Evolutionary conservation across 331 rosid genomes (phyloP).

Genomic region (Quercus tomentella): DNA sequence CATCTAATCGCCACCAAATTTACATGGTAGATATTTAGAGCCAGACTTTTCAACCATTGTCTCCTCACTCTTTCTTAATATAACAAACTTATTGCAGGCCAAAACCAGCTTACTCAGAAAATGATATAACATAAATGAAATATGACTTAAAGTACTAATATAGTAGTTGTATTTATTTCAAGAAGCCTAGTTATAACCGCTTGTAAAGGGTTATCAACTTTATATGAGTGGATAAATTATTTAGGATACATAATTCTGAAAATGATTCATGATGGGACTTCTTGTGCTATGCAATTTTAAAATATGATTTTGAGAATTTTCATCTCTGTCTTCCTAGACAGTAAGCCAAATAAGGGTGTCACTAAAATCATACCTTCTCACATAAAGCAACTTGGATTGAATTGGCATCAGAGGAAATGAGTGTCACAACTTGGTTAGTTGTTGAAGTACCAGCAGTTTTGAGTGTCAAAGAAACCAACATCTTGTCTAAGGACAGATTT

Average conservation of each 20-base stretch:
- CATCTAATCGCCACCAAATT: neutral
- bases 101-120: no score
- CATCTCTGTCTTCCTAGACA: neutral
- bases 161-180: no score
- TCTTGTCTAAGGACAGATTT: constrained; percentile 92
- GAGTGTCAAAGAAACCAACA: constrained; percentile 79
- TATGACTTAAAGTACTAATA: no score
- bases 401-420: constrained; percentile 75
- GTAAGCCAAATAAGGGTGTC: neutral
- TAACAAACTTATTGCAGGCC: no score
- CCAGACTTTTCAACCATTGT: neutral
- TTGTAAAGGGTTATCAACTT: no score
- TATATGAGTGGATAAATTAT: no score
- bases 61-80: no score
- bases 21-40: neutral
- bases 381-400: constrained; percentile 76
- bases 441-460: constrained; percentile 66
- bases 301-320: neutral
- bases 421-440: constrained; percentile 72
- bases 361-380: constrained; percentile 59
- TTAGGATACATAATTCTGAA: no score
- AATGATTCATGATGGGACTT: neutral
- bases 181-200: no score
- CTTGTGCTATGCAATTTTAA: neutral
- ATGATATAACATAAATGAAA: no score